phyloP scores from a whole-genome alignment of 2,329 filamentous ascomycete genomes.

The Penicillium sp. region DNA sequence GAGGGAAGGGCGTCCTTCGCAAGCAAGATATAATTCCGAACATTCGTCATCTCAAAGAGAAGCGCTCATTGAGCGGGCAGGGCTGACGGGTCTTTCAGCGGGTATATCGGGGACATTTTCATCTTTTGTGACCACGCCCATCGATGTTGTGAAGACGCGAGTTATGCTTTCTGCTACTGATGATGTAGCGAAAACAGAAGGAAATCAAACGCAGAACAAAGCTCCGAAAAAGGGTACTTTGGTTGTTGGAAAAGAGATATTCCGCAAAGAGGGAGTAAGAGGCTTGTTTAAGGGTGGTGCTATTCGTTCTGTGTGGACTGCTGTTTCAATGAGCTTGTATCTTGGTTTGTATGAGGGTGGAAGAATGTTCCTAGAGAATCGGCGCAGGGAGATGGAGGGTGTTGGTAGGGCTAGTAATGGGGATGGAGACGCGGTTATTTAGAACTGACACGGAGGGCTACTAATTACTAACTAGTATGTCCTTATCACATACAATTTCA shows the following conservation, averaged over 20 bases:
- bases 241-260: slow-evolving; percentile 65
- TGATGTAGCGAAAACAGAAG: neutral
- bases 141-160: slow-evolving; percentile 85
- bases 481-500: no score
- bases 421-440: neutral
- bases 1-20: slow-evolving; percentile 11
- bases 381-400: slow-evolving; percentile 23
- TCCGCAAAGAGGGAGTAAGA: slow-evolving; percentile 65
- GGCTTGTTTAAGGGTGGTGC: slow-evolving; percentile 74
- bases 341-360: slow-evolving; percentile 82
- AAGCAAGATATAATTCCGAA: neutral
- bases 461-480: no score
- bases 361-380: slow-evolving; percentile 58
- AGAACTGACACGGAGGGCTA: neutral
- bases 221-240: slow-evolving; percentile 47
- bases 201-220: neutral
- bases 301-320: slow-evolving; percentile 76
- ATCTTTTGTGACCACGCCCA: slow-evolving; percentile 80
- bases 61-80: slow-evolving; percentile 63
- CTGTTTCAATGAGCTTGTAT: slow-evolving; percentile 79
- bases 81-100: slow-evolving; percentile 72
- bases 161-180: slow-evolving; percentile 72
- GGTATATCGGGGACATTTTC: slow-evolving; percentile 72
- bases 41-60: slow-evolving; percentile 13
- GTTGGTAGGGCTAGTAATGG: neutral